These are phyloP conservation scores for Cyclotella choctawhatcheeana DNA, from an alignment of 108 stramenopile genomes.

Conservation along the genomic window DNA sequence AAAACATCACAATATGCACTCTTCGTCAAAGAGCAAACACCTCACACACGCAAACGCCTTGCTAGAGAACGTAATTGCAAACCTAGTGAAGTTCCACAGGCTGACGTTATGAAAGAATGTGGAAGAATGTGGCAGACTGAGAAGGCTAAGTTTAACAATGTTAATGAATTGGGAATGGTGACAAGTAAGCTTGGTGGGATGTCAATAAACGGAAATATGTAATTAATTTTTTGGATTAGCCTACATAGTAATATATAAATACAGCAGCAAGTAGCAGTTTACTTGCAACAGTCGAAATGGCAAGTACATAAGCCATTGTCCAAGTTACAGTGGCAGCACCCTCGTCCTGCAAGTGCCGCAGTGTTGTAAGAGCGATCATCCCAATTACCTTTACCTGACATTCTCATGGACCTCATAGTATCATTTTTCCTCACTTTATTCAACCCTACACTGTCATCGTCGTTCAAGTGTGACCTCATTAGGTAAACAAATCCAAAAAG, in stretches of 20 bases:
- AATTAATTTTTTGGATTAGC: no score
- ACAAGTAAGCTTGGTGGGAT: background rate
- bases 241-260: no score
- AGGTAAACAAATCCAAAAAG: background rate
- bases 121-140: conserved; percentile 67
- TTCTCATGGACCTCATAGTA: no score
- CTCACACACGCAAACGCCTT: conserved; percentile 50
- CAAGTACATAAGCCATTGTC: no score
- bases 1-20: conserved; percentile 64
- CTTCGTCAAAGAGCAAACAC: conserved; percentile 72
- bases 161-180: conserved; percentile 3
- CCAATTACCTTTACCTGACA: no score
- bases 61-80: conserved; percentile 35
- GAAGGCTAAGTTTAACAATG: conserved; percentile 29
- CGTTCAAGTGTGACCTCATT: background rate
- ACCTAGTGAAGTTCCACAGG: conserved; percentile 58
- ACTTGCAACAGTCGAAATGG: no score
- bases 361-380: no score
- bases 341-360: no score
- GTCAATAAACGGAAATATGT: no score
- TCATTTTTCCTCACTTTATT: no score
- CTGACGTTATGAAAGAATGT: conserved; percentile 84
- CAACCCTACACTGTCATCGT: conserved; percentile 22
- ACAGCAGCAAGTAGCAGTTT: no score
- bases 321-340: no score